phyloP scores from a whole-genome alignment of 345 rosid species.

The Aurinia saxatilis region DNA sequence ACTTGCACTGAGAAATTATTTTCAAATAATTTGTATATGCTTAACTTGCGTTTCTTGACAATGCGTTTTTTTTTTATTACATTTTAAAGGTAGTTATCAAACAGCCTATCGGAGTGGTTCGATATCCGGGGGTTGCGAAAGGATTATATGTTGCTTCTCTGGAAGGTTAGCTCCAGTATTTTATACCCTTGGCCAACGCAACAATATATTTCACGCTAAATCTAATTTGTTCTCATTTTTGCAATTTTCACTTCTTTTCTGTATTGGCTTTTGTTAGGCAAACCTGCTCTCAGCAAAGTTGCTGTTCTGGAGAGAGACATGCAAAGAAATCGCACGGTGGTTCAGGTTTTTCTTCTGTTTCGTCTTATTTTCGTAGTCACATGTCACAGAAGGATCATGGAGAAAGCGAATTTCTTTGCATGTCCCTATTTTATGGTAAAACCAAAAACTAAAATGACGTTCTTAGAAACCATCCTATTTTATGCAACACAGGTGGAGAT shows the following conservation, averaged over 20 bases:
- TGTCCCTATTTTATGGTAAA: too few relatives aligned
- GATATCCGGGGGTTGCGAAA: slow-evolving; percentile 77
- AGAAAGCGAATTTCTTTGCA: neutral
- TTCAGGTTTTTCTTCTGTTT: slow-evolving; percentile 45
- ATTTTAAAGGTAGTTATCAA: slow-evolving; percentile 47
- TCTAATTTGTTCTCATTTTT: neutral
- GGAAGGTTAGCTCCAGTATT: slow-evolving; percentile 40
- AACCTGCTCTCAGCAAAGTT: slow-evolving; percentile 73
- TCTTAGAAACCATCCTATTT: slow-evolving; percentile 1
- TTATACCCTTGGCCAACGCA: neutral
- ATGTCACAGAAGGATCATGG: neutral
- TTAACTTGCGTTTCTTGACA: neutral
- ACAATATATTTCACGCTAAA: neutral
- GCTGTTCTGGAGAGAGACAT: slow-evolving; percentile 60
- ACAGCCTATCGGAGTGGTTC: slow-evolving; percentile 67
- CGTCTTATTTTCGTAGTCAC: neutral
- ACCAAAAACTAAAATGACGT: neutral
- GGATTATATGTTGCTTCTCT: slow-evolving; percentile 79
- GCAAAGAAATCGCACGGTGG: slow-evolving; percentile 39
- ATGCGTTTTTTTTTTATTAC: neutral
- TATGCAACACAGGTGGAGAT: slow-evolving; percentile 57
- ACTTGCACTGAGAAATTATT: neutral
- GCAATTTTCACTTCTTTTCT: neutral
- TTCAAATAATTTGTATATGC: neutral
- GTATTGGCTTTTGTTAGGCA: slow-evolving; percentile 36